Evolutionary conservation across 1,284 basidiomycete species (phyloP).

Genomic region (Psilocybe mexicana): DNA sequence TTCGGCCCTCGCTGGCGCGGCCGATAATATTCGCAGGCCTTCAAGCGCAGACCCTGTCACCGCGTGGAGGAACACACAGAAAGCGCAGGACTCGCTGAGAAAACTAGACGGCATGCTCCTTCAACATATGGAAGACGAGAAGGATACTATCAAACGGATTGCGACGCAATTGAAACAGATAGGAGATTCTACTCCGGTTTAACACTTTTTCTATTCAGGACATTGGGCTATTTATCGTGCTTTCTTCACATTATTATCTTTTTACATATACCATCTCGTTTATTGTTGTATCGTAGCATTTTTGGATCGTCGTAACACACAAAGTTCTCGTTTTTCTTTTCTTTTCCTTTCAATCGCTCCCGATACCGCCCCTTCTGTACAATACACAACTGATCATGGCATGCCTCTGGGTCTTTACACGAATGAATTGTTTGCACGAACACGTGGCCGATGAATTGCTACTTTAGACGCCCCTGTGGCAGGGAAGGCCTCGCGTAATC

Average conservation of each 20-base stretch:
- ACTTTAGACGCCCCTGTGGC: constrained; percentile 26
- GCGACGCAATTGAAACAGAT: constrained; percentile 43
- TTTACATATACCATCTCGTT: constrained; percentile 13
- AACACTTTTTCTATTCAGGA: constrained; percentile 1
- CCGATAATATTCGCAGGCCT: constrained; percentile 21
- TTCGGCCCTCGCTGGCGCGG: constrained; percentile 17
- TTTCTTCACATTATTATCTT: constrained; percentile 7
- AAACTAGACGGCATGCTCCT: constrained; percentile 72
- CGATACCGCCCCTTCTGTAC: constrained; percentile 2
- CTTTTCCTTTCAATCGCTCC: constrained; percentile 3
- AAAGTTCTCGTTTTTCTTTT: constrained; percentile 8
- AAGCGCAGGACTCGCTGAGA: constrained; percentile 53
- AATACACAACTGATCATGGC: constrained; percentile 6
- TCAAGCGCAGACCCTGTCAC: constrained; percentile 31
- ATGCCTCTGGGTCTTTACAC: background rate
- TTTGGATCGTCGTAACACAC: constrained; percentile 11
- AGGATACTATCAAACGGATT: constrained; percentile 71
- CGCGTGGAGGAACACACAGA: constrained; percentile 38
- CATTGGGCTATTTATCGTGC: constrained; percentile 3
- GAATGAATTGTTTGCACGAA: constrained; percentile 13
- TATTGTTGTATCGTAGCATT: constrained; percentile 10
- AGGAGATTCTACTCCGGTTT: constrained; percentile 2
- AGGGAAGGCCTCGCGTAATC: constrained; percentile 21
- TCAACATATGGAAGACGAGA: constrained; percentile 74
- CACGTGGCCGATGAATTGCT: constrained; percentile 24